Evolutionary conservation across 305 asterid species (phyloP).

Genomic region (Andrographis paniculata): DNA sequence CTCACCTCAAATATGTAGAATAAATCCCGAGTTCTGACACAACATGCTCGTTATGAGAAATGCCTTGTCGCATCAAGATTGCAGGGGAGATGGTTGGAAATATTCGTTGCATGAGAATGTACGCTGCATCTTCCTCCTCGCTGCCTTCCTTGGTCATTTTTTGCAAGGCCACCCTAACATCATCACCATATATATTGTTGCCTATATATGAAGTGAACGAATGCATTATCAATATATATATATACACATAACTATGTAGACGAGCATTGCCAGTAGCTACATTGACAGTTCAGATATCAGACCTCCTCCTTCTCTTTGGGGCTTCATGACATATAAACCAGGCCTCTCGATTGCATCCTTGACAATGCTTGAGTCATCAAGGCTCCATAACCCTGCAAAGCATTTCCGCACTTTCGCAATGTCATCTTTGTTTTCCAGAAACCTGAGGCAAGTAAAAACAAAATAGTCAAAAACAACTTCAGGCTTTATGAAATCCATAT

Average conservation of each 20-base stretch:
- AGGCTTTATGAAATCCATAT: slow-evolving; percentile 1
- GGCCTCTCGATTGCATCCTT: slow-evolving; percentile 80
- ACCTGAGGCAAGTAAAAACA: slow-evolving; percentile 39
- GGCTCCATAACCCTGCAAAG: slow-evolving; percentile 97
- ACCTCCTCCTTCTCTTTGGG: slow-evolving; percentile 99
- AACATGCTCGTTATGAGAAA: slow-evolving; percentile 53
- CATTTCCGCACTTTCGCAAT: slow-evolving; percentile 71
- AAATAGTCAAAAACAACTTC: neutral
- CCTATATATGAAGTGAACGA: slow-evolving; percentile 53
- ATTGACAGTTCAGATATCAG: slow-evolving; percentile 9
- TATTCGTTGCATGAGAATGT: slow-evolving; percentile 94
- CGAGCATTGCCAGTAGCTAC: neutral
- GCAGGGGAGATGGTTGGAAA: slow-evolving; percentile 70
- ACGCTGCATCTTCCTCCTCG: slow-evolving; percentile 81
- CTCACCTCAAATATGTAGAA: slow-evolving; percentile 78
- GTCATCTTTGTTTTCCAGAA: slow-evolving; percentile 80
- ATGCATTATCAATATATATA: slow-evolving; percentile 9
- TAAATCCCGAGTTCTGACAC: slow-evolving; percentile 86
- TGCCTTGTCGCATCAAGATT: slow-evolving; percentile 69
- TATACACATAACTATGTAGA: no score
- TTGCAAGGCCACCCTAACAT: slow-evolving; percentile 51
- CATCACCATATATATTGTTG: slow-evolving; percentile 85
- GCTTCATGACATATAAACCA: slow-evolving; percentile 88
- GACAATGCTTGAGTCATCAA: slow-evolving; percentile 55
- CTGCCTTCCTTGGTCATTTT: slow-evolving; percentile 55